Evolutionary conservation across 495 filamentous ascomycete species (phyloP), one percentile per base, ranked within the genome.

Genomic region (Penicillium herquei): DNA sequence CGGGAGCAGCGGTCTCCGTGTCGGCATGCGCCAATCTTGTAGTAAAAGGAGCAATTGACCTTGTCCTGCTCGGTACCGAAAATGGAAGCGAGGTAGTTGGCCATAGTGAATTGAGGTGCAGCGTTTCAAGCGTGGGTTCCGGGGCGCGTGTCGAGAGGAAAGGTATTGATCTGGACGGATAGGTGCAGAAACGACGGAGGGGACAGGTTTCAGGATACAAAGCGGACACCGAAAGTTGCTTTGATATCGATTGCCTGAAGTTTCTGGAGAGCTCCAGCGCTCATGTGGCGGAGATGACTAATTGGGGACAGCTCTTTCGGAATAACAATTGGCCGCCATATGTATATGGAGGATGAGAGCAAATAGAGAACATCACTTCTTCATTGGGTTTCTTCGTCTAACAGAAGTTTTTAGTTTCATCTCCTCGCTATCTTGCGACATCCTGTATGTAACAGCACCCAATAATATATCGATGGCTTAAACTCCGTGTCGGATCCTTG

Each of bases 11-110:
- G 90, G 79, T 98, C 94, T 65, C 94, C 95, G 80, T 98, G 94
- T 39, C 94, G 87, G 78, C 94, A 98, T 44, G 94, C 94, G 67
- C 94, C 94, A 78, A 98, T 98, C 78, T 96, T 95, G 86, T 95
- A 95, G 81, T 90, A 90, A 79, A 91, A 91, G 43, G 81, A 85
- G 74, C 87, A 88, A 73, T 88, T 88, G 72, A 80, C 88, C 71
- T 98, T 98, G 85, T 98, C 94, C 72, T 97, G 95, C 80, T 98
- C 95, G 7, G 94, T 98, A 66, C 94, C 94, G 84, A 98, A 98
- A 78, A 98, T 98, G 67, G 91, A 96, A 70, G 94, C 94, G 71
- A 98, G 91, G 70, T 98, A 98, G 84, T 96, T 97, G 70, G 93
- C 93, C 83, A 87, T 87, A 70, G 46, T 77, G 70, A 48, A 17